These are phyloP conservation scores for Gaeumannomyces tritici DNA, from an alignment of 2,329 filamentous ascomycete species.

Conservation along the genomic window DNA sequence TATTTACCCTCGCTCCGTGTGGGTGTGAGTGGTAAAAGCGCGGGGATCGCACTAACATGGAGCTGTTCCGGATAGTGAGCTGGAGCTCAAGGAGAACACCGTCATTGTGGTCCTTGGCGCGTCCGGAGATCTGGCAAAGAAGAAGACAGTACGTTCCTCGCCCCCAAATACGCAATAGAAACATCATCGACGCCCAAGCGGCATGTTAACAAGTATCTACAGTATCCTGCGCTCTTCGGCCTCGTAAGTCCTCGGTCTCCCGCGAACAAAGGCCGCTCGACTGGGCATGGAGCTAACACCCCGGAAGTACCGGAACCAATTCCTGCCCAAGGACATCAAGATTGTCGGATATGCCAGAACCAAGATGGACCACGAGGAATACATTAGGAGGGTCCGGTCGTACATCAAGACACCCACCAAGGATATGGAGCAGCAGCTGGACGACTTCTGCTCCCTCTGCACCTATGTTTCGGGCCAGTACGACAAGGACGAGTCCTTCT, in stretches of 20 bases:
- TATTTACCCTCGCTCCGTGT: not conserved
- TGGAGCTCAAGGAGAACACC: conserved; percentile 98
- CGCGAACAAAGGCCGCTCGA: not conserved
- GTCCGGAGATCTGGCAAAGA: conserved; percentile 96
- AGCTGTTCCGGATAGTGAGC: conserved; percentile 43
- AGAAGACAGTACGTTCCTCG: conserved; percentile 72
- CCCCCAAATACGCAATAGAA: conserved; percentile 12
- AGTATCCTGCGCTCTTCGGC: conserved; percentile 97
- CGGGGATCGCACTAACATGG: not conserved
- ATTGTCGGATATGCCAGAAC: conserved; percentile 98
- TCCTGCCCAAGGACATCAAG: conserved; percentile 90
- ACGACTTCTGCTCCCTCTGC: conserved; percentile 81
- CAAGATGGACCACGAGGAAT: conserved; percentile 98
- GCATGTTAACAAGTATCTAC: conserved; percentile 16
- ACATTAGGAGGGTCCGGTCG: conserved; percentile 85
- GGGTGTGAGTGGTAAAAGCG: not conserved
- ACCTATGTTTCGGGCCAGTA: conserved; percentile 96
- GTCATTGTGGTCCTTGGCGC: conserved; percentile 93
- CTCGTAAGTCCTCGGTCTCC: conserved; percentile 58
- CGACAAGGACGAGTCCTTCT: conserved; percentile 91
- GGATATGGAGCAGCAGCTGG: conserved; percentile 90
- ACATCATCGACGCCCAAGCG: conserved; percentile 2
- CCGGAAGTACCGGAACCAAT: conserved; percentile 88
- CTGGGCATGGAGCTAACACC: not conserved
- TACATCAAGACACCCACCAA: conserved; percentile 99